Percentiles rank a stretch among this genome's conserved stretches.
phyloP scores from a whole-genome alignment of 2,329 filamentous ascomycete species.

The Fusarium temperatum region DNA sequence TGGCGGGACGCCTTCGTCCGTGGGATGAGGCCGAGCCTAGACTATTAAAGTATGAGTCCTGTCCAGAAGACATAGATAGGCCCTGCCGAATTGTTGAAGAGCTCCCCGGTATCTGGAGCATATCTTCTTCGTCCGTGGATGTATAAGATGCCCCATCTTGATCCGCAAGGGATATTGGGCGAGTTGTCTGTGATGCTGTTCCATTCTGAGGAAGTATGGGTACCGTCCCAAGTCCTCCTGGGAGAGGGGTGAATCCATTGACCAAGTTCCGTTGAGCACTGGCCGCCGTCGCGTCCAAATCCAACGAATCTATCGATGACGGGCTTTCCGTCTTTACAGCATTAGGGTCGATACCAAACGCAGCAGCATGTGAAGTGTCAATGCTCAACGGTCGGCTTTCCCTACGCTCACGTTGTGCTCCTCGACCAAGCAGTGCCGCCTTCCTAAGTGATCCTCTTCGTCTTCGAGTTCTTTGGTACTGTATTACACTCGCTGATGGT shows the following conservation, averaged over 20 bases:
- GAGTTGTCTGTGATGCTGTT: constrained; percentile 23
- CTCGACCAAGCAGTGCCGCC: constrained; percentile 82
- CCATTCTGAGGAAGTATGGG: constrained; percentile 24
- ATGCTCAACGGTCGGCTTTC: constrained; percentile 59
- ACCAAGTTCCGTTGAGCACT: constrained; percentile 57
- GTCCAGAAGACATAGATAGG: constrained; percentile 62
- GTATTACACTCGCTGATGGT: constrained; percentile 45
- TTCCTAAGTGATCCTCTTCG: constrained; percentile 88
- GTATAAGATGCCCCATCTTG: constrained; percentile 46
- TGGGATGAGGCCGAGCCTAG: constrained; percentile 51
- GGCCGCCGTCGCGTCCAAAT: constrained; percentile 57
- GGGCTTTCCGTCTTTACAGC: constrained; percentile 34
- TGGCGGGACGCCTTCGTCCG: constrained; percentile 56
- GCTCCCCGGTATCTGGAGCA: constrained; percentile 68
- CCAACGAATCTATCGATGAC: constrained; percentile 49
- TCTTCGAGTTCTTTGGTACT: constrained; percentile 66
- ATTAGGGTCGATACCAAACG: constrained; percentile 29
- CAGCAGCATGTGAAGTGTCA: constrained; percentile 49
- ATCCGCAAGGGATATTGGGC: constrained; percentile 19
- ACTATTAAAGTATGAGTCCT: constrained; percentile 70
- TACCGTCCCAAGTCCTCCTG: constrained; percentile 32
- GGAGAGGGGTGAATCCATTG: constrained; percentile 54
- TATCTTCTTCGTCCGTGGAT: constrained; percentile 86
- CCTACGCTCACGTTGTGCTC: constrained; percentile 68
- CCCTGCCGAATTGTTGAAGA: constrained; percentile 55